Evolutionary conservation across 1,284 basidiomycete genomes (phyloP).

Genomic region (Austropuccinia psidii): DNA sequence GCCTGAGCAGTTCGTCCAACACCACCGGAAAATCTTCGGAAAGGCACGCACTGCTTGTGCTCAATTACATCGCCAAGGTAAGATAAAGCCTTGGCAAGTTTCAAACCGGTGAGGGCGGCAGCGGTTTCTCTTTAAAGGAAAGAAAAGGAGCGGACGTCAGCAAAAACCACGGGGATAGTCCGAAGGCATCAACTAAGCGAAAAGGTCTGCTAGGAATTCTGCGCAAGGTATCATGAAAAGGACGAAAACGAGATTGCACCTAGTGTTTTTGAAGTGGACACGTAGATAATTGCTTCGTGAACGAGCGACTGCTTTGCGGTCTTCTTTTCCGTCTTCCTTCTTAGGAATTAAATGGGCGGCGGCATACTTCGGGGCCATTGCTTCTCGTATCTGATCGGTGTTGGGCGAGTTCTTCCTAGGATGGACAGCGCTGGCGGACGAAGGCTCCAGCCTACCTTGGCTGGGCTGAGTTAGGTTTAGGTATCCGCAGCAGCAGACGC

Average conservation of each 20-base stretch:
- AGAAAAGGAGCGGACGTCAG: not conserved
- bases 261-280: constrained; percentile 99
- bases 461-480: too few relatives aligned
- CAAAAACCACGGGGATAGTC: not conserved
- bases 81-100: constrained; percentile 87
- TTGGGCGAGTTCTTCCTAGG: too few relatives aligned
- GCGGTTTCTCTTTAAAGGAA: constrained; percentile 46
- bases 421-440: too few relatives aligned
- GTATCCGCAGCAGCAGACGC: too few relatives aligned
- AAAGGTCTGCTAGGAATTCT: not conserved
- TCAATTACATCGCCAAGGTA: constrained; percentile 93
- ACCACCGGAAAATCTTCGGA: constrained; percentile 93
- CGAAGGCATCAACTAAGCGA: not conserved
- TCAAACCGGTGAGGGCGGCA: constrained; percentile 62
- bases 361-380: constrained; percentile 36
- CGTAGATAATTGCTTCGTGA: constrained; percentile 95
- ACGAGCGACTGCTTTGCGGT: constrained; percentile 55
- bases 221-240: not conserved
- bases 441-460: too few relatives aligned
- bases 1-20: constrained; percentile 96
- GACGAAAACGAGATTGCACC: constrained; percentile 58
- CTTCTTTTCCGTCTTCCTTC: constrained; percentile 35
- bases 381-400: constrained; percentile 22
- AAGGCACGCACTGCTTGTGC: constrained; percentile 95
- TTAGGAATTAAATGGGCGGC: constrained; percentile 36